Evolutionary conservation across 2,329 filamentous ascomycete species (phyloP), one percentile per base, ranked within the genome.

Genomic region (Albifimbria verrucaria): DNA sequence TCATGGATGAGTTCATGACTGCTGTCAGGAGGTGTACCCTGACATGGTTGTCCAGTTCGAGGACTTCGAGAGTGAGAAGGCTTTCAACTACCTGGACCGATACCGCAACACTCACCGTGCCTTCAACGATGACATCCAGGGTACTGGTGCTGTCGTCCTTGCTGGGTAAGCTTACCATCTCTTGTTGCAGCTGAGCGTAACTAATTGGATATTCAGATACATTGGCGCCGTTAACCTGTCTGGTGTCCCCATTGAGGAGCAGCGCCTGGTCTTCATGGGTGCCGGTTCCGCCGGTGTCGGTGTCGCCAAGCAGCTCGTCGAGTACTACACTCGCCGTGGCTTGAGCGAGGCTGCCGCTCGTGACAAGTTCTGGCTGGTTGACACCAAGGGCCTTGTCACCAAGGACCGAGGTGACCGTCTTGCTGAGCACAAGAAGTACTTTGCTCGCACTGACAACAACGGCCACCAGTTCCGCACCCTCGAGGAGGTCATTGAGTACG

Each of bases 51-150:
- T 97, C 57, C 94, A 97, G 70, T 97, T 96, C 64, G 93, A 97
- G 72, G 94, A 97, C 68, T 97, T 96, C 73, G 96, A 97, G 79
- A 96, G 93, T 66, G 81, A 84, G 62, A 86, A 86, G 74, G 93
- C 94, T 46, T 99, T 97, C 82, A 88, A 89, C 57, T 93, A 95
- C 65, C 83, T 97, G 41, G 89, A 94, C 69, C 85, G 91, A 55
- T 97, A 97, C 76, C 88, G 90, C 62, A 80, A 92, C 69, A 83
- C 80, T 59, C 93, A 96, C 79, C 92, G 90, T 72, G 95, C 90
- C 81, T 99, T 99, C 84, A 97, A 97, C 72, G 94, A 97, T 68
- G 93, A 99, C 69, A 94, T 99, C 68, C 93, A 97, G 78, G 93
- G 93, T 60, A 97, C 94, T 62, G 94, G 94, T 63, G 92, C 93